Conservation (phyloP, 2,329 filamentous ascomycete genomes). For the Pseudopyrenochaeta lycopersici region DNA sequence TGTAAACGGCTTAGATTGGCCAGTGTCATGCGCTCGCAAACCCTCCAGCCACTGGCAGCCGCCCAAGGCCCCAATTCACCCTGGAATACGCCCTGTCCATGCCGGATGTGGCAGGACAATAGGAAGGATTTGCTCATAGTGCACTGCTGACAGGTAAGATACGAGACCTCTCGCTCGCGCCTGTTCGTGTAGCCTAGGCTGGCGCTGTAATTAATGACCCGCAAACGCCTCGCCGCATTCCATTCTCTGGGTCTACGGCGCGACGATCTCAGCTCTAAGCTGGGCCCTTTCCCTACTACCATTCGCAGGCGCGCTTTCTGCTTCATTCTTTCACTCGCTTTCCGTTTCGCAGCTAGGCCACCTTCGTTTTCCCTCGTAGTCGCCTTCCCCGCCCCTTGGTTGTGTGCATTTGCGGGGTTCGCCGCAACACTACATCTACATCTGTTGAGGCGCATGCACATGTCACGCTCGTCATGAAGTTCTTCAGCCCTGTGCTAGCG, state of each 20-base stretch:
- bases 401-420: conserved; percentile 5
- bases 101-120: conserved; percentile 2
- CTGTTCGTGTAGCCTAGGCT: not conserved
- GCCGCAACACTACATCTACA: conserved; percentile 5
- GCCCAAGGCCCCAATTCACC: not conserved
- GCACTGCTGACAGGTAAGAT: conserved; percentile 10
- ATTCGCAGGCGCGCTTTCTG: conserved; percentile 7
- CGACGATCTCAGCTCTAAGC: conserved; percentile 11
- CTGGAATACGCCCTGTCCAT: conserved; percentile 1
- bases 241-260: not conserved
- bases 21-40: not conserved
- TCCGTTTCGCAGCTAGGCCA: not conserved
- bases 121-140: conserved; percentile 5
- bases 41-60: not conserved
- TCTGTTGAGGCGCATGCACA: conserved; percentile 17
- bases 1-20: not conserved
- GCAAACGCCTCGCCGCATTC: not conserved
- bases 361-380: not conserved
- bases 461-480: conserved; percentile 32
- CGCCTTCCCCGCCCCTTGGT: not conserved
- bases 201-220: not conserved
- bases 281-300: conserved; percentile 8
- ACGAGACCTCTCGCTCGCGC: conserved; percentile 1
- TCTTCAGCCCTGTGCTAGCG: conserved; percentile 37
- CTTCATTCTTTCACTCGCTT: conserved; percentile 1